Percentiles rank a stretch among this genome's conserved stretches.
These are phyloP conservation scores for Eucalyptus sideroxylon DNA, from an alignment of 345 rosid genomes.

Conservation along the genomic window DNA sequence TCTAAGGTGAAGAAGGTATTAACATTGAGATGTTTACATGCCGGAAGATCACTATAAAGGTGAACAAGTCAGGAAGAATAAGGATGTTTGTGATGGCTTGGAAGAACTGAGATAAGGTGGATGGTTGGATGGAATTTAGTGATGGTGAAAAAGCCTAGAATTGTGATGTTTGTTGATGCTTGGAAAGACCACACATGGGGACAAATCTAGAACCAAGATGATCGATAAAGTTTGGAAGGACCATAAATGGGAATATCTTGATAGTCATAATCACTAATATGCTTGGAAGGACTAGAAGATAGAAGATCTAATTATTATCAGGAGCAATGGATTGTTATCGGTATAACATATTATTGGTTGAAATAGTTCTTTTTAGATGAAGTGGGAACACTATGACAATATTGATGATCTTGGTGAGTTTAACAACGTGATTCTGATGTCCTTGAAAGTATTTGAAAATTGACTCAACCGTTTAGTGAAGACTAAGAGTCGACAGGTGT, in stretches of 20 bases:
- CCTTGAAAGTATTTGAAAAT: background rate
- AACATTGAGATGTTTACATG: background rate
- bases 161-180: background rate
- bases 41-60: no score
- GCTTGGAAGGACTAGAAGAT: background rate
- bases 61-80: background rate
- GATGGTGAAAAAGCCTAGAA: background rate
- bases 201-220: background rate
- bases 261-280: no score
- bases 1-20: background rate
- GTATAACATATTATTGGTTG: background rate
- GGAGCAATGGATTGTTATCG: background rate
- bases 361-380: background rate
- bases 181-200: background rate
- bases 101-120: background rate
- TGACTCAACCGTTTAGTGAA: background rate
- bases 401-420: background rate
- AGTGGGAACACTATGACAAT: background rate
- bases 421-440: background rate
- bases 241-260: background rate
- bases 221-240: background rate
- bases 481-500: no score
- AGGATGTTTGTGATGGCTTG: background rate
- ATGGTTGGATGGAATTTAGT: background rate
- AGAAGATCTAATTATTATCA: no score